Conservation (phyloP, 2,329 filamentous ascomycete genomes). For the Xylaria sp. region DNA sequence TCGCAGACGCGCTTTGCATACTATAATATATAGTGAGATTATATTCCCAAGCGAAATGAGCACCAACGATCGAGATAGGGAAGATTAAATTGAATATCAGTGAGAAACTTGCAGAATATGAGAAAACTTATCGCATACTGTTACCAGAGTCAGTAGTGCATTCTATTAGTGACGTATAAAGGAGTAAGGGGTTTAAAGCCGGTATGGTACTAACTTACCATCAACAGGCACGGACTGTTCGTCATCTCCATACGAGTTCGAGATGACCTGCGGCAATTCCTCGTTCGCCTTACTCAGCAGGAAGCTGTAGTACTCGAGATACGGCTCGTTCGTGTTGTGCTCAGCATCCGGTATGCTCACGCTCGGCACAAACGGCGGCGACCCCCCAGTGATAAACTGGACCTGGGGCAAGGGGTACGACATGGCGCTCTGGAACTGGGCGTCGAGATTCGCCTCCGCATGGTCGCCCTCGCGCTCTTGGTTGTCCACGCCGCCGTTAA, state of each 20-base stretch:
- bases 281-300: slow-evolving; percentile 57
- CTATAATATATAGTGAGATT: slow-evolving; percentile 14
- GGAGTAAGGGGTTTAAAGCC: not conserved
- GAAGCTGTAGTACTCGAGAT: slow-evolving; percentile 69
- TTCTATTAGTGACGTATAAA: not conserved
- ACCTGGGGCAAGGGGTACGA: slow-evolving; percentile 29
- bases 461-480: slow-evolving; percentile 46
- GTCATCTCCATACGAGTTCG: slow-evolving; percentile 70
- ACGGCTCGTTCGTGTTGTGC: slow-evolving; percentile 72
- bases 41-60: not conserved
- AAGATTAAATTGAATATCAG: not conserved
- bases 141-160: slow-evolving; percentile 1
- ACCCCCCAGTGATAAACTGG: slow-evolving; percentile 40
- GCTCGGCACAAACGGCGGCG: slow-evolving; percentile 38
- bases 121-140: slow-evolving; percentile 19
- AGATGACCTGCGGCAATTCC: slow-evolving; percentile 66
- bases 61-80: not conserved
- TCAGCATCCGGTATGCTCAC: slow-evolving; percentile 28
- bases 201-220: slow-evolving; percentile 12
- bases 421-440: slow-evolving; percentile 35
- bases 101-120: not conserved
- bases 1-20: slow-evolving; percentile 69
- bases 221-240: slow-evolving; percentile 63
- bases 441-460: slow-evolving; percentile 37
- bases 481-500: slow-evolving; percentile 56